phyloP scores from a whole-genome alignment of 805 yeast species.

The Candida sanyiensis region DNA sequence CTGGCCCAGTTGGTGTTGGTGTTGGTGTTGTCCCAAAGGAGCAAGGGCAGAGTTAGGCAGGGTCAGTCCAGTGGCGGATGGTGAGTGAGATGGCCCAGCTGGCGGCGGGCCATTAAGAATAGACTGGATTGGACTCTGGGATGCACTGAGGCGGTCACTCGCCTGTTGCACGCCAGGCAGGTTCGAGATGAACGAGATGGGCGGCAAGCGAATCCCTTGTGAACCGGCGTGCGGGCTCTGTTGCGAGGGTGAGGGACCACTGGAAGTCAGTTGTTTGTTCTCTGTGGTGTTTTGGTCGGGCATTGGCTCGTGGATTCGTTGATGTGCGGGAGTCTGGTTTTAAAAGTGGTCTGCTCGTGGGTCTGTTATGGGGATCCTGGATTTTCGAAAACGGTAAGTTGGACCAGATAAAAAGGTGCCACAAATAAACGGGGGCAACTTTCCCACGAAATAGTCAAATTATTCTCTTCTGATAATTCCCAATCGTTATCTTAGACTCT shows the following conservation, averaged over 20 bases:
- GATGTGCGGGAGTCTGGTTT: too few relatives aligned
- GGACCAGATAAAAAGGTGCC: too few relatives aligned
- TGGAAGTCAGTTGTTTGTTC: too few relatives aligned
- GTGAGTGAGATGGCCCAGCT: background rate
- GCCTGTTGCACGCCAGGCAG: constrained; percentile 8
- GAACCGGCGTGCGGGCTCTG: constrained; percentile 6
- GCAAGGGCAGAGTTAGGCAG: background rate
- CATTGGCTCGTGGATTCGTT: too few relatives aligned
- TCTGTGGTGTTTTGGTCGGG: background rate
- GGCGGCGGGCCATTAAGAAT: constrained; percentile 1
- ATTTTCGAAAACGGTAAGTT: too few relatives aligned
- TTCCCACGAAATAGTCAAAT: too few relatives aligned
- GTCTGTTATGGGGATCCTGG: too few relatives aligned
- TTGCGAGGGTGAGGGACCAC: too few relatives aligned
- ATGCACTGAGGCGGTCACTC: background rate
- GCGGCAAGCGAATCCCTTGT: constrained; percentile 32
- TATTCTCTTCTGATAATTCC: too few relatives aligned
- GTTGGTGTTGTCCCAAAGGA: constrained; percentile 4
- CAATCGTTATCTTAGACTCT: too few relatives aligned
- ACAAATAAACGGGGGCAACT: too few relatives aligned
- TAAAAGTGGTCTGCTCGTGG: too few relatives aligned
- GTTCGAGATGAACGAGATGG: constrained; percentile 31
- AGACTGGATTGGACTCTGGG: constrained; percentile 6
- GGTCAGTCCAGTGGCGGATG: background rate
- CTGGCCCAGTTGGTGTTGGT: background rate